These are phyloP conservation scores for Coemansia sp. DNA, from an alignment of 192 early-diverging fungal genomes.

Conservation along the genomic window DNA sequence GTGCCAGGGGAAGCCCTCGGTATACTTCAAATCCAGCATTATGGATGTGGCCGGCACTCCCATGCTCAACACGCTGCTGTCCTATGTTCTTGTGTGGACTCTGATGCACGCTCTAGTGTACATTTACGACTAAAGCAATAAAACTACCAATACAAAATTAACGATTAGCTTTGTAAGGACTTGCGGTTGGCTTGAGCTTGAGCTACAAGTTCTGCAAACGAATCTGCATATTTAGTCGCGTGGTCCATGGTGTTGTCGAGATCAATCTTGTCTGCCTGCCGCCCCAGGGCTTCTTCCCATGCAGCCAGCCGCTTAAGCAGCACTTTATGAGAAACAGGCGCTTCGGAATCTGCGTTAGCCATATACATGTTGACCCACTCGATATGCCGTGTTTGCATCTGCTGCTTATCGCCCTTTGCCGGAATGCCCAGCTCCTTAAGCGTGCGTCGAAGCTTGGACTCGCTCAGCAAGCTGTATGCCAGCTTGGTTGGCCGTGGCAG, in stretches of 20 bases:
- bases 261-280: slow-evolving; percentile 8
- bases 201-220: slow-evolving; percentile 27
- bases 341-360: slow-evolving; percentile 47
- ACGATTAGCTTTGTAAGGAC: not conserved
- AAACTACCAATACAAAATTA: not conserved
- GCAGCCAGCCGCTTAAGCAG: slow-evolving; percentile 26
- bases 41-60: slow-evolving; percentile 49
- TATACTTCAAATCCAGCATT: slow-evolving; percentile 58
- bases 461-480: slow-evolving; percentile 49
- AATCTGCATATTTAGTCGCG: slow-evolving; percentile 38
- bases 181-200: slow-evolving; percentile 21
- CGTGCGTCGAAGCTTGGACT: slow-evolving; percentile 46
- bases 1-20: slow-evolving; percentile 54
- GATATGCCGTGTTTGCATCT: slow-evolving; percentile 47
- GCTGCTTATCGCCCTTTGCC: slow-evolving; percentile 46
- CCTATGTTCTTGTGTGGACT: slow-evolving; percentile 53
- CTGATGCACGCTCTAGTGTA: slow-evolving; percentile 52
- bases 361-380: slow-evolving; percentile 55
- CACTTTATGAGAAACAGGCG: slow-evolving; percentile 31
- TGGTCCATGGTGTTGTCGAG: slow-evolving; percentile 16
- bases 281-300: slow-evolving; percentile 33
- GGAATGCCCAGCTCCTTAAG: slow-evolving; percentile 50
- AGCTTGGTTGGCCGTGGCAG: slow-evolving; percentile 52
- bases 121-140: slow-evolving; percentile 41
- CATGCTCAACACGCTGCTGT: slow-evolving; percentile 45